A percentile compares a stretch with the other conserved stretches of the same genome.
These are phyloP conservation scores for Suhomyces guaymorum DNA, from an alignment of 1,139 yeast genomes.

Conservation along the genomic window DNA sequence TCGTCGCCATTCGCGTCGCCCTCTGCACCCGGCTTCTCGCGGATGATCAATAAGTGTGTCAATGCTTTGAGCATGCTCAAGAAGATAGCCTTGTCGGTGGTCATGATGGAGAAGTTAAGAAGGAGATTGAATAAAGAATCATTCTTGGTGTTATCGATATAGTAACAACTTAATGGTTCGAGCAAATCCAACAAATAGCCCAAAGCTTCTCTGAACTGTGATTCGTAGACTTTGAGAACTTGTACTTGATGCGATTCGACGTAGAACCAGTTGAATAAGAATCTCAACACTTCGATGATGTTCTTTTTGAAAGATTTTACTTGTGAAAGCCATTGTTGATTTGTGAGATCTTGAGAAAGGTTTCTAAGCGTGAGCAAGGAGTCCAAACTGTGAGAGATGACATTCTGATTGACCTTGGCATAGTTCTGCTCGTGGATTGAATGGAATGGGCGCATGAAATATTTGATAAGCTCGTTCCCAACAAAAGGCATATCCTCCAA, in stretches of 20 bases:
- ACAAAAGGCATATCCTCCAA: conserved; percentile 52
- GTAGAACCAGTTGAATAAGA: conserved; percentile 46
- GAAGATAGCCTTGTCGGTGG: conserved; percentile 57
- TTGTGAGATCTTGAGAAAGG: conserved; percentile 75
- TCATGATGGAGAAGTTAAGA: conserved; percentile 43
- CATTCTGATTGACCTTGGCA: conserved; percentile 31
- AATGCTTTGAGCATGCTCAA: conserved; percentile 47
- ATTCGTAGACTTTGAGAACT: conserved; percentile 29
- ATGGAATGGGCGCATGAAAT: conserved; percentile 38
- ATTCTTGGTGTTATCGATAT: conserved; percentile 67
- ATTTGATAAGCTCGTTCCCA: conserved; percentile 51
- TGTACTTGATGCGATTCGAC: conserved; percentile 18
- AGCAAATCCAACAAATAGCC: conserved; percentile 75
- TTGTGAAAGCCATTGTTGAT: conserved; percentile 77
- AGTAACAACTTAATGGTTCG: conserved; percentile 81
- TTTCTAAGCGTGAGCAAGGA: conserved; percentile 75
- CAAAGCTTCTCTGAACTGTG: conserved; percentile 59
- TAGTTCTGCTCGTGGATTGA: conserved; percentile 28
- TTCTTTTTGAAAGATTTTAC: conserved; percentile 49
- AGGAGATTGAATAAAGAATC: conserved; percentile 61
- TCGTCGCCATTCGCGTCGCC: conserved; percentile 16
- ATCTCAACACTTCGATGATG: conserved; percentile 47
- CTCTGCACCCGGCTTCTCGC: conserved; percentile 30
- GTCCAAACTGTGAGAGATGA: conserved; percentile 52
- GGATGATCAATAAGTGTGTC: conserved; percentile 42